Evolutionary conservation across 495 filamentous ascomycete genomes (phyloP), one percentile per base, ranked within the genome.

Genomic region (Penicillium antarcticum): DNA sequence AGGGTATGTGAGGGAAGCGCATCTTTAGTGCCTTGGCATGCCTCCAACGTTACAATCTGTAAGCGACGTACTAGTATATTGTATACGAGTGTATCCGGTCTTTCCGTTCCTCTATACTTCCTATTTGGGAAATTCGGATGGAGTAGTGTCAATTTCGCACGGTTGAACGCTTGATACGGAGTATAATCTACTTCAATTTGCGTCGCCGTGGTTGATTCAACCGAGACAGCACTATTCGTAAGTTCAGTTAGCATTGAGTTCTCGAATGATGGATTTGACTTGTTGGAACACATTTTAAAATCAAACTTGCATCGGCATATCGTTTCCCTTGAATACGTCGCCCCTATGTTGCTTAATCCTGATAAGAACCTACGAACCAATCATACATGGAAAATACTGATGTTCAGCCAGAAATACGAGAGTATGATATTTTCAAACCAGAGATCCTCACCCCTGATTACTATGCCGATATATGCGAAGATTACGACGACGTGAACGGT

Each of bases 31-130:
- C 37, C 37, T 40, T 40, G 37, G 37, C 37, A 40, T 40, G 37
- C 37, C 37, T 40, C 12, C 37, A 40, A 40, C 37, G 37, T 40
- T 40, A 40, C 37, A 40, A 40, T 40, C 37, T 40, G 37, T 40
- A 40, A 23, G 37, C 37, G 37, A 40, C 37, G 37, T 40, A 40
- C 37, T 16, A 40, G 37, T 40, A 40, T 40, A 40, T 40, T 40
- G 37, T 40, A 40, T 40, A 19, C 37, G 37, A 40, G 16, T 40
- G 37, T 40, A 40, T 40, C 37, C 37, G 37, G 12, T 40, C 12
- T 40, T 18, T 40, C 37, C 11, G 37, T 40, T 40, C 37, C 11
- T 40, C 37, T 40, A 40, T 40, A 40, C 13, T 40, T 40, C 37
- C 37, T 40, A 12, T 36, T 40, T 40, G 37, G 37, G 37, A 40